Conservation (phyloP, 2,329 filamentous ascomycete species). For the Amphichorda felina region DNA sequence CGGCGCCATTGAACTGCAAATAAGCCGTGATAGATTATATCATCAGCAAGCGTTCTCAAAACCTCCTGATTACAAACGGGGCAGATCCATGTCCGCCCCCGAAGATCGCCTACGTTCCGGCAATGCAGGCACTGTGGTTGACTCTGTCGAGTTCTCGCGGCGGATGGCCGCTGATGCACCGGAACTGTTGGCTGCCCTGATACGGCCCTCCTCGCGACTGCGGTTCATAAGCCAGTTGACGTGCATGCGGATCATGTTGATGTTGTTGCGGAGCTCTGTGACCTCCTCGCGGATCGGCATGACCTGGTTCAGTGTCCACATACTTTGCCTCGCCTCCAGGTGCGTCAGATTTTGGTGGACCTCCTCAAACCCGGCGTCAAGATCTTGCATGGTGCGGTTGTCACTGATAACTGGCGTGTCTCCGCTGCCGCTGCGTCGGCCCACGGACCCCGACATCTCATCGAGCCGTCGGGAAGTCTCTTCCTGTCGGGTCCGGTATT, state of each 20-base stretch:
- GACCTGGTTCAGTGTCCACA: conserved; percentile 50
- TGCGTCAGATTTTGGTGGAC: conserved; percentile 45
- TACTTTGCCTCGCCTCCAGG: conserved; percentile 46
- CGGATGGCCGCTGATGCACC: conserved; percentile 5
- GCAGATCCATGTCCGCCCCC: conserved; percentile 23
- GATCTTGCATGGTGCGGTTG: conserved; percentile 27
- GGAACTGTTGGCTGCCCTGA: conserved; percentile 22
- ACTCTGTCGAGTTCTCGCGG: neutral
- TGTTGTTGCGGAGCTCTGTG: conserved; percentile 44
- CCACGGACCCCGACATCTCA: conserved; percentile 30
- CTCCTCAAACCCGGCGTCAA: conserved; percentile 37
- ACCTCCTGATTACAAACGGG: conserved; percentile 11
- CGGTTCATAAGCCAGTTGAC: conserved; percentile 46
- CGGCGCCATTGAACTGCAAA: no score
- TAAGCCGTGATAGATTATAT: no score
- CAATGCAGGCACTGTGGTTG: conserved; percentile 12
- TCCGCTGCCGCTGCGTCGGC: conserved; percentile 12
- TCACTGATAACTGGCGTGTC: conserved; percentile 36
- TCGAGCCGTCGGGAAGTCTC: conserved; percentile 18
- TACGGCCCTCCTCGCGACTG: conserved; percentile 32
- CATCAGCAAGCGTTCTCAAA: no score
- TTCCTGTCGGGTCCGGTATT: conserved; percentile 19
- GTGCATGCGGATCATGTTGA: conserved; percentile 47
- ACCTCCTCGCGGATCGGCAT: conserved; percentile 51
- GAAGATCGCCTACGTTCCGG: conserved; percentile 24